These are phyloP conservation scores for Trichoderma aggressivum DNA, from an alignment of 2,329 filamentous ascomycete species.

Conservation along the genomic window DNA sequence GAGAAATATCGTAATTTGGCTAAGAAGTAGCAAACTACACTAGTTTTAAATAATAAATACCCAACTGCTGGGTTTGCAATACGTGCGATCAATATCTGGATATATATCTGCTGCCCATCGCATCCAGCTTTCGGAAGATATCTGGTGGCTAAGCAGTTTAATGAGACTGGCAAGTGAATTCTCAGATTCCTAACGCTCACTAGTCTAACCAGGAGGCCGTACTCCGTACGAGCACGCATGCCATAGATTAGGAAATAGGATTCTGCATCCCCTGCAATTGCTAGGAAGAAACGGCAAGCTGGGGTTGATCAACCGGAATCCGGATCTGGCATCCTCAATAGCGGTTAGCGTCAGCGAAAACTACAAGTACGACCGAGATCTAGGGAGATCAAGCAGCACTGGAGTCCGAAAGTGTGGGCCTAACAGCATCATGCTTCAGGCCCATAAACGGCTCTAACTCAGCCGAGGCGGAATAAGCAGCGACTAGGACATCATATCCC, in stretches of 20 bases:
- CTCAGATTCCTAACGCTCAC: background rate
- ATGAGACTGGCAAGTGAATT: background rate
- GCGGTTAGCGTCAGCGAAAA: background rate
- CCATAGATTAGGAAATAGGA: background rate
- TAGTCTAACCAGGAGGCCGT: background rate
- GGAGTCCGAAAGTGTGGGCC: background rate
- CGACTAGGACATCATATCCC: background rate
- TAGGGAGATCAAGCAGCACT: background rate
- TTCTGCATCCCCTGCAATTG: background rate
- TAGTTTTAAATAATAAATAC: background rate
- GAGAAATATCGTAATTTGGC: background rate
- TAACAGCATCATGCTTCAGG: background rate
- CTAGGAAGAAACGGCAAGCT: background rate
- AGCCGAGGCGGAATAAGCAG: background rate
- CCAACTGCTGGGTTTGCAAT: background rate
- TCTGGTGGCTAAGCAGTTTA: background rate
- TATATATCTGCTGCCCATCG: background rate
- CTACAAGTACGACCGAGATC: background rate
- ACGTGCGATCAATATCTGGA: background rate
- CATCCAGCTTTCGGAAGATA: background rate
- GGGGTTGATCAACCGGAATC: background rate
- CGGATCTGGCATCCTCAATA: background rate
- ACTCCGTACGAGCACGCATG: background rate
- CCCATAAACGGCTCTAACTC: background rate
- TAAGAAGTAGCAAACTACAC: background rate